Conservation (phyloP, 2,329 filamentous ascomycete species). For the Berkeleyomyces basicola region DNA sequence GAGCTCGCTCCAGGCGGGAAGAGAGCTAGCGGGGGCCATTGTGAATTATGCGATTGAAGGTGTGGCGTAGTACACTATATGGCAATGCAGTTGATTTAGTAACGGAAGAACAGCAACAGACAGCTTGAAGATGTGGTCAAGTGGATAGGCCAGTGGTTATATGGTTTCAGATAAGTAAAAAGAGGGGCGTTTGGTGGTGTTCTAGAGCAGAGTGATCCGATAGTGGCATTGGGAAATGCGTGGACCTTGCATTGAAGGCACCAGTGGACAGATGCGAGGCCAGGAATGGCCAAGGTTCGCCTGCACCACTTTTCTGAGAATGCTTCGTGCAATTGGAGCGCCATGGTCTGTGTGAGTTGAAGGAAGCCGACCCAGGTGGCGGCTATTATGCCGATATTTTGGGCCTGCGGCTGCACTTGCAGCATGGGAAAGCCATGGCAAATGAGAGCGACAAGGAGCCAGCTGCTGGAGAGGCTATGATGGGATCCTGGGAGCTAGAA, state of each 20-base stretch:
- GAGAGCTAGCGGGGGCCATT: constrained; percentile 72
- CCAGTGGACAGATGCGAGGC: constrained; percentile 1
- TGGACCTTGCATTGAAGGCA: constrained; percentile 4
- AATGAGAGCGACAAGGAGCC: constrained; percentile 3
- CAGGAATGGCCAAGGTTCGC: background rate
- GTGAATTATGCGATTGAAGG: constrained; percentile 17
- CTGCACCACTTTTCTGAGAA: background rate
- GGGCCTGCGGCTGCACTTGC: constrained; percentile 7
- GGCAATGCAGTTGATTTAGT: background rate
- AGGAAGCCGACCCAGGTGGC: background rate
- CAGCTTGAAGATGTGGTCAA: background rate
- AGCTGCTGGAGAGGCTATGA: background rate
- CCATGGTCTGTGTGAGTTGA: background rate
- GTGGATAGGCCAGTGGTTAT: background rate
- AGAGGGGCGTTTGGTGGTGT: background rate
- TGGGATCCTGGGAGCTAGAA: background rate
- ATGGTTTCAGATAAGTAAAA: constrained; percentile 1
- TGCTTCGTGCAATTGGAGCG: background rate
- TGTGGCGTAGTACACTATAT: background rate
- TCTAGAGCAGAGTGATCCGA: background rate
- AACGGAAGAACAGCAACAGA: background rate
- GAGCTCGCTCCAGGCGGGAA: constrained; percentile 77
- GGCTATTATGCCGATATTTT: background rate
- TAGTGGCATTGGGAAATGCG: background rate
- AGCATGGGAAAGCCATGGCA: constrained; percentile 1